Evolutionary conservation across 1,284 basidiomycete species (phyloP), one percentile per base, ranked within the genome.

Genomic region (Termitomyces sp.): DNA sequence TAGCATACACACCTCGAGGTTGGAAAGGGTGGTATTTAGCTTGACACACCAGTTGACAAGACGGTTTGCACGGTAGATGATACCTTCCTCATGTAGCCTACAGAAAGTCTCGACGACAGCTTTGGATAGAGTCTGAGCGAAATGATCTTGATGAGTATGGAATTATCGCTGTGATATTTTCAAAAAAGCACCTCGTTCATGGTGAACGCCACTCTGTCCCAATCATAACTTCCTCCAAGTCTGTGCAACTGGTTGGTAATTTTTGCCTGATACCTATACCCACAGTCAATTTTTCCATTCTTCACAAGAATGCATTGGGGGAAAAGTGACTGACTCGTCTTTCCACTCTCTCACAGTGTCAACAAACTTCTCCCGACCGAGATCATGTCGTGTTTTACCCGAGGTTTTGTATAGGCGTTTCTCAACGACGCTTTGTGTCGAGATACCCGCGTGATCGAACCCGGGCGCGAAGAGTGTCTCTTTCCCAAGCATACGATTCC

Each of bases 41-140:
- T 86, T 83, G 56, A 94, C 91, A 79, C 96, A 99, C 96, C 97
- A 99, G 71, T 99, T 98, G 62, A 99, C 96, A 50, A 99, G 83
- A 36, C 96, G 86, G 70, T 98, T 99, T 17, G 94, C 95, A 39
- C 97, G 90, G 73, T 99, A 99, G 56, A 99, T 73, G 64, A 94
- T 83, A 6, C 96, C 95, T 51, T 95, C 92, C 68, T 99, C 95
- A 67, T 95, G 89, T 41, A 99, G 73, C 41, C 82, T 80, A 70
- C 93, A 95, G 73, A 99, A 99, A 9, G 84, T 92, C 70, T 99
- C 95, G 38, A 86, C 79, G 44, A 99, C 97, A 39, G 95, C 94
- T 73, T 84, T 89, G 50, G 88, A 92, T 24, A 92, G 80, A 54
- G 76, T 76, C 87, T 94, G 46, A 6, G 41, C 19, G 33, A n/a